These are phyloP conservation scores for Annulohypoxylon stygium DNA, from an alignment of 495 filamentous ascomycete species.

Conservation along the genomic window DNA sequence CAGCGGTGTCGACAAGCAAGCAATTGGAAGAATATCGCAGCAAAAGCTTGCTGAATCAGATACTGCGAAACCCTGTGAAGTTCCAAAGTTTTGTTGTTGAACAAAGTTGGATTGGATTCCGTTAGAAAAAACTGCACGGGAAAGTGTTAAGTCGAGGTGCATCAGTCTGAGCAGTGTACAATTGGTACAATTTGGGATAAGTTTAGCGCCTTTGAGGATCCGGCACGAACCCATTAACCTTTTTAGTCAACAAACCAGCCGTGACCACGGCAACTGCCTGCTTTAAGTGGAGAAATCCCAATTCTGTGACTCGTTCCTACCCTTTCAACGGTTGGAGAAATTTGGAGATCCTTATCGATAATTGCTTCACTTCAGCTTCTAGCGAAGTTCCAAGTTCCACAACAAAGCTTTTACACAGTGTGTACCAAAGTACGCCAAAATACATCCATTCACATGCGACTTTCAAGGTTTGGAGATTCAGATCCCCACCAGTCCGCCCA, in stretches of 20 bases:
- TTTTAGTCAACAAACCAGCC: conserved; percentile 49
- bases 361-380: not conserved
- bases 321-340: not conserved
- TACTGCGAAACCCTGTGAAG: not conserved
- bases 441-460: not conserved
- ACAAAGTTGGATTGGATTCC: conserved; percentile 15
- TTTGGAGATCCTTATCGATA: conserved; percentile 38
- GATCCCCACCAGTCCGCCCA: not conserved
- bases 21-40: not conserved
- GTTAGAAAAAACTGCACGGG: conserved; percentile 4
- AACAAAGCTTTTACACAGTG: too few relatives aligned
- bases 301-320: not conserved
- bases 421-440: too few relatives aligned
- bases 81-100: conserved; percentile 14
- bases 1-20: not conserved
- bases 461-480: not conserved
- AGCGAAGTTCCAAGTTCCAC: not conserved
- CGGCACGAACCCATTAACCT: not conserved
- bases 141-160: conserved; percentile 18
- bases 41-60: not conserved
- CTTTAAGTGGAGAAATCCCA: conserved; percentile 4
- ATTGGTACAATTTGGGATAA: not conserved
- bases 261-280: conserved; percentile 51
- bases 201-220: not conserved
- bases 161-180: conserved; percentile 1